Evolutionary conservation across 176 grass and related monocot species (phyloP).

Genomic region (Zizania latifolia): DNA sequence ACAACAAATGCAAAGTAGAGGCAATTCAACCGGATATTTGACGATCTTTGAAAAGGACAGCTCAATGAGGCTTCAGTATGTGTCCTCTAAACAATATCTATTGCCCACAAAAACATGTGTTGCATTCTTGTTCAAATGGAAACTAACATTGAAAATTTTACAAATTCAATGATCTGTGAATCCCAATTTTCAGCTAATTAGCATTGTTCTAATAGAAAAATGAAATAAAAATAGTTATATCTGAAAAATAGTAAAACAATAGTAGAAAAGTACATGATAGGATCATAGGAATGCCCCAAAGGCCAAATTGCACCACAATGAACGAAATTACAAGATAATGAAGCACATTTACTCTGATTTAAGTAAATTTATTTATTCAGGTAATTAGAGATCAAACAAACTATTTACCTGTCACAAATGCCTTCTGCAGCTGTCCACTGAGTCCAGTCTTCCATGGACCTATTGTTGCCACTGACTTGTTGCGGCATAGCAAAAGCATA

Average conservation of each 20-base stretch:
- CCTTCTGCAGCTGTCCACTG: constrained; percentile 97
- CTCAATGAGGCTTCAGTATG: neutral
- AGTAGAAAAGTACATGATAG: neutral
- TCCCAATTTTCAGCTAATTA: neutral
- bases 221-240: neutral
- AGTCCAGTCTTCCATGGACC: constrained; percentile 91
- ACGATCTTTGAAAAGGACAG: neutral
- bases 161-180: neutral
- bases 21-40: constrained; percentile 14
- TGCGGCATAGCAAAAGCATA: constrained; percentile 49
- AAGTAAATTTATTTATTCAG: constrained; percentile 2
- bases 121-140: neutral
- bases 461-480: constrained; percentile 56
- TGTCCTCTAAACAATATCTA: neutral
- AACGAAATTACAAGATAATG: neutral
- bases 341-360: neutral
- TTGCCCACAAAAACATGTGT: neutral
- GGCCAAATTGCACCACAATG: neutral
- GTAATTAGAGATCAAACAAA: neutral
- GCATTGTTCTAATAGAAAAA: neutral
- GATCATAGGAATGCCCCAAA: neutral
- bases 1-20: neutral
- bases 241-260: neutral
- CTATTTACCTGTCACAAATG: constrained; percentile 86
- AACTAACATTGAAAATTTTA: neutral